Base-by-base conservation (phyloP, 2,329 filamentous ascomycete genomes). In the Colletotrichum orbiculare region DNA sequence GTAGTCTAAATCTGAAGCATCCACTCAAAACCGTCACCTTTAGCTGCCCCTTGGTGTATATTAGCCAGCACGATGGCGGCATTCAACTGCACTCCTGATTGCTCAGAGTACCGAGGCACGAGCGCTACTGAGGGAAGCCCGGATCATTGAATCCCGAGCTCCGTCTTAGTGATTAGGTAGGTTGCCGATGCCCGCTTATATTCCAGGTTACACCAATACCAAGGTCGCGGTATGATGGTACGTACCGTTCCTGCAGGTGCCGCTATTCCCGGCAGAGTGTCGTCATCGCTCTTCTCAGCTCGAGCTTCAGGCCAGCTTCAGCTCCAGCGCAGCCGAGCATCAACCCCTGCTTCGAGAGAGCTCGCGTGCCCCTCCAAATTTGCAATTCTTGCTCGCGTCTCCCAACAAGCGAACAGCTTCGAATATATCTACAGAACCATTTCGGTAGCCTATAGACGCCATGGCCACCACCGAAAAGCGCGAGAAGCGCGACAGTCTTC, bases 381-480 rank as follows among this genome's bases (percentile, higher is more conserved):
- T 45, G 15, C 55, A 35, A n/a, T 15, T 17, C 7, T 11, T 47
- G 11, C 15, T 8, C 53, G 15, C 17, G 10, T 4, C 43, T 25
- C 12, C 12, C 37, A 52, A 17, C 25, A 25, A 55, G 52, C 34
- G 48, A 33, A 6, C 25, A 46, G 15, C 3, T 33, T 11, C 9
- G 15, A 11, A 5, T 8, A 17, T 17, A 46, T 46, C 8, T n/a
- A 17, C 15, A 7, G 15, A n/a, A n/a, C 10, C 15, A 7, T 9
- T 41, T 13, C 9, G 9, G 9, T 41, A 41, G 38, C 38, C 9
- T 41, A 25, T 15, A 12, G 35, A 45, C 17, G 70, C 64, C 43
- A 74, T 76, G 70, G 71, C 72, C 55, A 69, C 70, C 37, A 59
- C 68, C 35, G 70, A 73, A 42, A 72, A 72, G 63, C 58, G n/a